Evolutionary conservation across 2,329 filamentous ascomycete genomes (phyloP), one percentile per base, ranked within the genome.

Genomic region (Capronia coronata): DNA sequence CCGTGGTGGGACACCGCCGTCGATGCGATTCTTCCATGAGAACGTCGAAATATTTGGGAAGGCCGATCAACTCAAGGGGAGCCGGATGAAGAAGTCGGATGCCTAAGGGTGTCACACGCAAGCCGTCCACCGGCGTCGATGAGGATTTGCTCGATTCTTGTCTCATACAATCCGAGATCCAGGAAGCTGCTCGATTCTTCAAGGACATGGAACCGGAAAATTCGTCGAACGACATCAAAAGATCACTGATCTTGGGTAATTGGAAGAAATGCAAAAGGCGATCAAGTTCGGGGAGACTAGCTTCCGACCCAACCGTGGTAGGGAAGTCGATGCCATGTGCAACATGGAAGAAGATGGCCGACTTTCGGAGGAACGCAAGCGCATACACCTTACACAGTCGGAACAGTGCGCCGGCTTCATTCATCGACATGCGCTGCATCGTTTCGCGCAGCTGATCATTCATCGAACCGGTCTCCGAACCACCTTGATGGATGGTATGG

Each of bases 21-120:
- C 82, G 83, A 59, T 93, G 91, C 21, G 88, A 87, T 68, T 94
- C 90, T 63, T 96, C 91, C 51, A 95, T 94, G 30, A 98, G 75
- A 2, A 82, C 84, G 66, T 97, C 93, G 65, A 89, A 98, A 62
- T 91, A 89, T 68, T 86, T 87, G 1, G 93, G 93, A 42, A 98
- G 71, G 1, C 93, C 93, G 10, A 98, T 83, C 19, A 98, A 79
- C 67, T 98, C 93, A 63, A 93, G 94, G 56, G 98, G 95, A 40
- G 82, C 84, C 0, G 93, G 94, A 65, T 98, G 93, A 48, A 86
- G 83, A 13, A 83, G 69, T 27, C 70, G 74, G 25, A 79, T 70
- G 13, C 46, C 64, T 63, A 40, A 62, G 57, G 21, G 64, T 62
- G 23, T 64, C 60, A 10, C 61, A 61, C 11, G 61, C 63, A 35